A percentile compares a stretch with the other conserved stretches of the same genome.
Evolutionary conservation across 2,329 filamentous ascomycete genomes (phyloP).

Genomic region (Colletotrichum orchidophilum): DNA sequence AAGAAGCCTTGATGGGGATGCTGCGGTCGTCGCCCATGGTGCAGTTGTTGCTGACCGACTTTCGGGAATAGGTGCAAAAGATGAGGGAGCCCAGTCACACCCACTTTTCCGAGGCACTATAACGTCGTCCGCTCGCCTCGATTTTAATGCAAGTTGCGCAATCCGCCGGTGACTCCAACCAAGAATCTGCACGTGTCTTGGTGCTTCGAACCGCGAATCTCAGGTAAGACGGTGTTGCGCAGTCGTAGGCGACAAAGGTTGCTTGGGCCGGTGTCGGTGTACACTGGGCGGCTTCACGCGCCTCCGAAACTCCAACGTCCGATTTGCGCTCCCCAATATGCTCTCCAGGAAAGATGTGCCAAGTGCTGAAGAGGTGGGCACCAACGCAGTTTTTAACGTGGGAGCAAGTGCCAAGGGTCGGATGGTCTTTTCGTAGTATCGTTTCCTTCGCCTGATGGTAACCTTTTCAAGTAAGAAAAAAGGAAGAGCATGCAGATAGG

Average conservation of each 20-base stretch:
- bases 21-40: constrained; percentile 30
- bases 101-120: not conserved
- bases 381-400: not conserved
- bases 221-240: constrained; percentile 6
- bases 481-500: not conserved
- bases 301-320: not conserved
- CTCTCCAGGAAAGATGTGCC: not conserved
- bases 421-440: not conserved
- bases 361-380: not conserved
- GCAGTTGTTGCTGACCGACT: not conserved
- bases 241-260: not conserved
- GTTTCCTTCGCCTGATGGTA: not conserved
- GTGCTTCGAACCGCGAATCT: not conserved
- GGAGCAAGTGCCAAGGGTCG: not conserved
- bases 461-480: not conserved
- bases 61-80: not conserved
- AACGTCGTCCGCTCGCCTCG: not conserved
- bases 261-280: constrained; percentile 23
- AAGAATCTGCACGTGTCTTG: not conserved
- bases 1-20: constrained; percentile 32
- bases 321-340: constrained; percentile 12
- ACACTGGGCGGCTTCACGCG: not conserved
- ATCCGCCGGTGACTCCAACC: not conserved
- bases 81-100: not conserved
- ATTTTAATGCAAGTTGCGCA: not conserved